Evolutionary conservation across 1,139 yeast genomes (phyloP).

Genomic region (Hansenula anomala): DNA sequence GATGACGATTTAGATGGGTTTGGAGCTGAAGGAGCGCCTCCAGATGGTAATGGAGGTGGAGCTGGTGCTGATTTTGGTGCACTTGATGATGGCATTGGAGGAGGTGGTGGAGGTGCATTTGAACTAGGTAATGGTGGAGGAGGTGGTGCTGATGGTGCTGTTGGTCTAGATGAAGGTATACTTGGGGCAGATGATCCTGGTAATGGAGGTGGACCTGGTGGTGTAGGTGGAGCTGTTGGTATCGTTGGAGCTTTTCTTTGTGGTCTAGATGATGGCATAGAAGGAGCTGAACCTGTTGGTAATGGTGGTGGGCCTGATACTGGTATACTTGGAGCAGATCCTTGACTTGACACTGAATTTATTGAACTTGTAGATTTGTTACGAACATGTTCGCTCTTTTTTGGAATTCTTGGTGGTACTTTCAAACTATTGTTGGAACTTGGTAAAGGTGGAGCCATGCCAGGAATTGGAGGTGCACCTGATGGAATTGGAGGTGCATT

Average conservation of each 20-base stretch:
- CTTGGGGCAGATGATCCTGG: conserved; percentile 1
- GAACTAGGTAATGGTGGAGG: conserved; percentile 16
- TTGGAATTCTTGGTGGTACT: conserved; percentile 14
- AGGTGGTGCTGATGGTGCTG: conserved; percentile 12
- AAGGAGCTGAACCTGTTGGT: conserved; percentile 32
- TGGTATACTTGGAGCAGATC: conserved; percentile 7
- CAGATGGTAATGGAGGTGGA: conserved; percentile 15
- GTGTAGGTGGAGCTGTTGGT: conserved; percentile 29
- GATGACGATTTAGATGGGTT: conserved; percentile 15
- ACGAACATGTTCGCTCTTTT: conserved; percentile 13
- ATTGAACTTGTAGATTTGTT: conserved; percentile 11
- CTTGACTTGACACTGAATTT: conserved; percentile 8
- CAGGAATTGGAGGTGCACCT: conserved; percentile 7
- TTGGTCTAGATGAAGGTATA: conserved; percentile 16
- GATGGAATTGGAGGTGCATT: not conserved
- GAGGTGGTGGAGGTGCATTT: conserved; percentile 14
- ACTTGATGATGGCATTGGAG: conserved; percentile 9
- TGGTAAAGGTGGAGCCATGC: conserved; percentile 24
- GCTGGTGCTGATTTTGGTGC: conserved; percentile 21
- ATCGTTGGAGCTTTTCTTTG: conserved; percentile 35
- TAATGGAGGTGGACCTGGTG: conserved; percentile 5
- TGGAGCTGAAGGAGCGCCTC: conserved; percentile 16
- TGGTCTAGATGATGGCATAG: conserved; percentile 48
- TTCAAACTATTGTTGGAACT: conserved; percentile 18
- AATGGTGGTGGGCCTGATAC: conserved; percentile 3